Percentiles rank a stretch among this genome's conserved stretches.
These are phyloP conservation scores for Earliella scabrosa DNA, from an alignment of 1,284 basidiomycete species.

Conservation along the genomic window DNA sequence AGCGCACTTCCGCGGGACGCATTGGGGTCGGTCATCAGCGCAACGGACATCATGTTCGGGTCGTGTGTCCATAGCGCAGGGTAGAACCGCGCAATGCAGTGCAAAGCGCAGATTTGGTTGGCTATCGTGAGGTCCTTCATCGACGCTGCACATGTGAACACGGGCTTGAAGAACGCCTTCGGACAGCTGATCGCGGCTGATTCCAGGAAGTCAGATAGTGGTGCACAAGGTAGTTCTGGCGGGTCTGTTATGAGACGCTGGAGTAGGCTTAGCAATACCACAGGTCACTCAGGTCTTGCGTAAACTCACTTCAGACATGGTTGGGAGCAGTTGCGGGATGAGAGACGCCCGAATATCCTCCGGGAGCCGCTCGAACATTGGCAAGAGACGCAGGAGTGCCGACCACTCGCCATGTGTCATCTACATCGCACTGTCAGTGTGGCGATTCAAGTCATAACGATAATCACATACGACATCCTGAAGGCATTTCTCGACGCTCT, in stretches of 20 bases:
- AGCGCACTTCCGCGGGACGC: conserved; percentile 23
- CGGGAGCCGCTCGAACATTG: conserved; percentile 47
- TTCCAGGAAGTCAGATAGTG: conserved; percentile 54
- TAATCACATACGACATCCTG: conserved; percentile 42
- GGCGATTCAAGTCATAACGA: neutral
- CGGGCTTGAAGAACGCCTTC: conserved; percentile 73
- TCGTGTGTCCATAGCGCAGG: conserved; percentile 73
- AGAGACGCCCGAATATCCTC: conserved; percentile 46
- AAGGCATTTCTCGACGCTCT: conserved; percentile 45
- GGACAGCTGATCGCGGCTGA: conserved; percentile 58
- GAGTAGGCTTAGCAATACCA: neutral
- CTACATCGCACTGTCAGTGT: conserved; percentile 32
- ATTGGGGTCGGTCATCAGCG: conserved; percentile 60
- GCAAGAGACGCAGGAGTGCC: conserved; percentile 42
- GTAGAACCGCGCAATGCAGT: conserved; percentile 54
- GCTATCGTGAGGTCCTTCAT: conserved; percentile 60
- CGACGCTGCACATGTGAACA: conserved; percentile 73
- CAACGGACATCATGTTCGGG: conserved; percentile 78
- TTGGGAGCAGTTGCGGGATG: conserved; percentile 43
- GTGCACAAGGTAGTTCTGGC: conserved; percentile 47
- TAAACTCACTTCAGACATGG: conserved; percentile 52
- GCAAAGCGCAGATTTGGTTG: conserved; percentile 60
- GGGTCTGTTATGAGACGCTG: conserved; percentile 53
- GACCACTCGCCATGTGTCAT: conserved; percentile 48
- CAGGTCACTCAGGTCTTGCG: neutral